phyloP scores from a whole-genome alignment of 106 monocot species.

The Hemerocallis citrina region DNA sequence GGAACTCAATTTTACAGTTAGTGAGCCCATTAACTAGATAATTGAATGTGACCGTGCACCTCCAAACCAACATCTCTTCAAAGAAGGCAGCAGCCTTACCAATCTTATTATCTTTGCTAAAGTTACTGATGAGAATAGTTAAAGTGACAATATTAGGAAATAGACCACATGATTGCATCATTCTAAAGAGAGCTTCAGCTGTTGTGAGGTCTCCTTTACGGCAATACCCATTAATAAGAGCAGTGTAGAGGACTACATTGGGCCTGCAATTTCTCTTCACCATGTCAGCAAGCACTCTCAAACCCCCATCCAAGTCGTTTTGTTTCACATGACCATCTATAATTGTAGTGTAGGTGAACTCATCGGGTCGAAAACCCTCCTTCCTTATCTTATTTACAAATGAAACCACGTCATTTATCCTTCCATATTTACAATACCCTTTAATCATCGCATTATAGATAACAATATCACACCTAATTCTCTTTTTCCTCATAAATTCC shows the following conservation, averaged over 20 bases:
- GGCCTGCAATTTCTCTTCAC: conserved; percentile 47
- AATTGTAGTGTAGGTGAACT: conserved; percentile 72
- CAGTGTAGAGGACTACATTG: conserved; percentile 73
- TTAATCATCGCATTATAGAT: conserved; percentile 86
- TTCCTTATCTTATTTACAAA: conserved; percentile 39
- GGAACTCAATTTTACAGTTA: conserved; percentile 4
- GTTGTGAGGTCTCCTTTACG: conserved; percentile 29
- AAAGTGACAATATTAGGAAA: conserved; percentile 83
- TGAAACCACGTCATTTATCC: conserved; percentile 49
- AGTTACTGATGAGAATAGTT: conserved; percentile 54
- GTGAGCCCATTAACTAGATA: conserved; percentile 64
- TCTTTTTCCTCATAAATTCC: conserved; percentile 50
- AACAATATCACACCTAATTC: conserved; percentile 35
- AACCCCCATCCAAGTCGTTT: conserved; percentile 44
- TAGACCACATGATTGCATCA: conserved; percentile 42
- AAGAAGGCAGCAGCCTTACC: conserved; percentile 34
- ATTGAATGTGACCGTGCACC: conserved; percentile 53
- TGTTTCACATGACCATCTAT: conserved; percentile 74
- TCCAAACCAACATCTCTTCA: conserved; percentile 58
- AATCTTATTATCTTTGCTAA: conserved; percentile 37
- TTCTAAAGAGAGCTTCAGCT: conserved; percentile 39
- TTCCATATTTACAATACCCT: conserved; percentile 60
- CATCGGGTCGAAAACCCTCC: conserved; percentile 49
- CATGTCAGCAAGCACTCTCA: conserved; percentile 58
- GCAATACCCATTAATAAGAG: conserved; percentile 69